Conservation (phyloP, 495 filamentous ascomycete species). For the Polyplosphaeria fusca region DNA sequence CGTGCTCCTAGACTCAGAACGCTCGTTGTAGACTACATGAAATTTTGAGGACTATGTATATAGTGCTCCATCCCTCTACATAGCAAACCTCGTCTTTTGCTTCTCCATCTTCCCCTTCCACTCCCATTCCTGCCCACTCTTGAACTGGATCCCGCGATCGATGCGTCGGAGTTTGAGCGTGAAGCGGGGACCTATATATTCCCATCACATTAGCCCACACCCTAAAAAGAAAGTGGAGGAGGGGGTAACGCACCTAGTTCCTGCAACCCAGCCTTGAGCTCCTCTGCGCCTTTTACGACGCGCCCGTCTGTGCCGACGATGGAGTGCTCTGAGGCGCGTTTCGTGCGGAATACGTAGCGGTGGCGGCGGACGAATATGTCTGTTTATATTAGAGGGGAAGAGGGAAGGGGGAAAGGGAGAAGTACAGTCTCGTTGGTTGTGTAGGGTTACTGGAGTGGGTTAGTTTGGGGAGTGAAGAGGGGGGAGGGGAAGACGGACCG, state of each 20-base stretch:
- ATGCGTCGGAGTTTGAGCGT: conserved; percentile 87
- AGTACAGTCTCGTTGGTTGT: conserved; percentile 97
- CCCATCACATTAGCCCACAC: too few species aligned
- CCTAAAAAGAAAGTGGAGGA: too few species aligned
- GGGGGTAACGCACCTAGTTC: too few species aligned
- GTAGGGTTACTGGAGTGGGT: conserved; percentile 86
- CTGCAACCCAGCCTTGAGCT: conserved; percentile 78
- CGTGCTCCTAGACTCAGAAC: too few species aligned
- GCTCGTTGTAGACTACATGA: background rate
- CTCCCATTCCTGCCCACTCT: conserved; percentile 84
- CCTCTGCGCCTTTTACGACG: conserved; percentile 74
- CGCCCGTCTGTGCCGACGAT: conserved; percentile 86
- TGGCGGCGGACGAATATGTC: too few species aligned
- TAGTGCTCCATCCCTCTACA: too few species aligned
- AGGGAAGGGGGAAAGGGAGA: too few species aligned
- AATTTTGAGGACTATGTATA: too few species aligned
- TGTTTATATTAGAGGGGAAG: too few species aligned
- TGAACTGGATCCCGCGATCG: conserved; percentile 81
- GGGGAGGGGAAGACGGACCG: too few species aligned
- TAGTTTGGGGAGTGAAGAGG: too few species aligned
- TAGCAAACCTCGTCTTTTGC: conserved; percentile 83
- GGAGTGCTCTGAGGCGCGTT: conserved; percentile 76
- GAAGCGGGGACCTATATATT: conserved; percentile 80
- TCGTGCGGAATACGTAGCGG: conserved; percentile 89
- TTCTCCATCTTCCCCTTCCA: conserved; percentile 96